Evolutionary conservation across 2,329 filamentous ascomycete species (phyloP).

Genomic region (Coniella lustricola): DNA sequence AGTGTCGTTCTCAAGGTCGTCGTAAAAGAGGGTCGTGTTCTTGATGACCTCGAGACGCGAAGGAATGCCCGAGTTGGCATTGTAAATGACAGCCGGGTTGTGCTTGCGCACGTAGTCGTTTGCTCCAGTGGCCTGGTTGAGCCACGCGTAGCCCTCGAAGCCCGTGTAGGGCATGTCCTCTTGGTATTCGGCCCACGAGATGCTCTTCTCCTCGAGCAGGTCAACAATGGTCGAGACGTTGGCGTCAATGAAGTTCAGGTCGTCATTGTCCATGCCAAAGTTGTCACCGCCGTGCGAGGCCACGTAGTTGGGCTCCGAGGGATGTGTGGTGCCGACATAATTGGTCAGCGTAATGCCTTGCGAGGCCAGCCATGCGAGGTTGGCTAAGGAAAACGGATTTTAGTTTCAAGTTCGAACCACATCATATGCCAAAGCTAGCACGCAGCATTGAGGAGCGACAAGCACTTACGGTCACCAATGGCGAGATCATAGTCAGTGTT

Average conservation of each 20-base stretch:
- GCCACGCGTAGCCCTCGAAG: conserved; percentile 56
- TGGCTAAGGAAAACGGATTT: conserved; percentile 32
- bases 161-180: conserved; percentile 72
- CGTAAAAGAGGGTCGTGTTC: conserved; percentile 63
- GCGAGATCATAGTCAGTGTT: conserved; percentile 66
- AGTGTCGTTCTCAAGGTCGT: conserved; percentile 54
- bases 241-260: conserved; percentile 48
- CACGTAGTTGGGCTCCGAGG: conserved; percentile 71
- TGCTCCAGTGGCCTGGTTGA: conserved; percentile 57
- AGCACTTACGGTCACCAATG: conserved; percentile 51
- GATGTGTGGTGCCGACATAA: conserved; percentile 60
- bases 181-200: conserved; percentile 67
- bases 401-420: too few species aligned
- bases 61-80: conserved; percentile 52
- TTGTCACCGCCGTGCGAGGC: conserved; percentile 63
- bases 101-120: conserved; percentile 83
- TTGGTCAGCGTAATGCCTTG: conserved; percentile 57
- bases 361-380: conserved; percentile 49
- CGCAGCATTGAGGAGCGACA: too few species aligned
- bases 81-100: conserved; percentile 60
- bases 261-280: conserved; percentile 65
- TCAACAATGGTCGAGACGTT: conserved; percentile 65
- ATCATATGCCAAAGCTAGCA: background rate
- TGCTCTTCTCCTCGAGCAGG: conserved; percentile 56
- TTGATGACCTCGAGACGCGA: conserved; percentile 63